Base-by-base conservation (phyloP, 2,329 filamentous ascomycete species). In the Arthroderma sp. region DNA sequence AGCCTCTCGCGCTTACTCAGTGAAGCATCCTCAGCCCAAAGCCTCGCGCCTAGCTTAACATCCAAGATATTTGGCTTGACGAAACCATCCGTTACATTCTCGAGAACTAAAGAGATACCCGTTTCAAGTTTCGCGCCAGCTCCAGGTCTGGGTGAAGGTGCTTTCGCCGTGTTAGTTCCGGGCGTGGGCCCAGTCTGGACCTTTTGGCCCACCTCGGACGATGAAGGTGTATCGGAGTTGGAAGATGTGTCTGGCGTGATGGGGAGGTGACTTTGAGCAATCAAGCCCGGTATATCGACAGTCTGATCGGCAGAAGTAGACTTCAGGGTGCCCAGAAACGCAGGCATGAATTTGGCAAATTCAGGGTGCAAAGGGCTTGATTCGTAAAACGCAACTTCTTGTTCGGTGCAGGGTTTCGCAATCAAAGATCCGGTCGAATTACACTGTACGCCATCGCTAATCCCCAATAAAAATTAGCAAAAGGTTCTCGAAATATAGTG, bases 331-430 rank as follows among this genome's bases (percentile, higher is more conserved):
- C 91, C 91, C 65, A 94, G 78, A 65, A 80, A 96, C 4, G 78
- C 73, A 38, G 91, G 89, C 72, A 96, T 89, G 55, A 89, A 76
- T 27, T 80, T 75, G 42, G 80, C 75, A 56, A 96, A 85, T 1
- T 81, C 77, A 29, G 79, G 77, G 58, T 94, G 82, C 22, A 73
- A 65, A 31, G 74, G 64, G 29, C 80, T 80, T 34, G 78, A 77
- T 61, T 94, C 78, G 71, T 98, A 98, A 64, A 98, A 98, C 38
- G 79, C 74, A 55, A 96, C 78, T 67, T 98, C 91, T 51, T 80
- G 73, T 50, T 78, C 68, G 0, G 85, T 94, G 63, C 89, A 96
- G 11, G 91, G 91, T 66, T 98, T 98, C 60, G 95, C 85, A 61
- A 98, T 84, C 31, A 96, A 72, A 51, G 83, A 78, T 60, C 91